These are phyloP conservation scores for Boletales sp. DNA, from an alignment of 768 basidiomycete species.

Conservation along the genomic window DNA sequence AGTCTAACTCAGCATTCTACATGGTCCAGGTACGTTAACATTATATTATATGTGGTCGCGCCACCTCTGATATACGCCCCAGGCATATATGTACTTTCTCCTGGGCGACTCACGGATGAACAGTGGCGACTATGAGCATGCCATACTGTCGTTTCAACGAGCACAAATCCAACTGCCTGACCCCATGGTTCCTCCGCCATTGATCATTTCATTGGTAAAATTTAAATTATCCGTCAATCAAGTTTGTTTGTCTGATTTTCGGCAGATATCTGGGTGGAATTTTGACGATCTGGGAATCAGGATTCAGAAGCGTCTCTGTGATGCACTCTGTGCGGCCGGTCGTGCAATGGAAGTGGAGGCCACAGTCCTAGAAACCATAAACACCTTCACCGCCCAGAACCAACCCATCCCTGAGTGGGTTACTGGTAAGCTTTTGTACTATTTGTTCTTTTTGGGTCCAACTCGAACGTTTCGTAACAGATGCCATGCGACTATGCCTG, in stretches of 20 bases:
- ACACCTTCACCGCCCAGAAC: not conserved
- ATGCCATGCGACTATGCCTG: not conserved
- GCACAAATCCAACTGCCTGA: not conserved
- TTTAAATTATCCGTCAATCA: not conserved
- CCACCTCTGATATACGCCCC: not conserved
- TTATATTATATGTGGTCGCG: too few relatives aligned
- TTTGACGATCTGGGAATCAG: conserved; percentile 1
- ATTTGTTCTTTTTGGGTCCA: too few relatives aligned
- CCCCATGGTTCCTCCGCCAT: not conserved
- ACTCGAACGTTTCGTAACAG: not conserved
- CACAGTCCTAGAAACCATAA: not conserved
- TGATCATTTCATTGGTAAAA: not conserved
- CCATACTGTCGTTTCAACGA: not conserved
- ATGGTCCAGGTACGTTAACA: not conserved
- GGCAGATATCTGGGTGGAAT: conserved; percentile 9
- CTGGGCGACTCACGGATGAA: not conserved
- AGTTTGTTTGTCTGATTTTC: not conserved
- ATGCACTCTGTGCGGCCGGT: not conserved
- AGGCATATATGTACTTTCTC: conserved; percentile 11
- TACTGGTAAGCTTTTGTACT: not conserved
- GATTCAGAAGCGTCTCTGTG: conserved; percentile 1
- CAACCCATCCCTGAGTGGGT: not conserved
- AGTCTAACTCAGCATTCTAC: not conserved
- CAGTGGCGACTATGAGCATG: not conserved
- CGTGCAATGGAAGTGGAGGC: not conserved